Evolutionary conservation across 2,329 filamentous ascomycete genomes (phyloP), one percentile per base, ranked within the genome.

Genomic region (Metarhizium humberi): DNA sequence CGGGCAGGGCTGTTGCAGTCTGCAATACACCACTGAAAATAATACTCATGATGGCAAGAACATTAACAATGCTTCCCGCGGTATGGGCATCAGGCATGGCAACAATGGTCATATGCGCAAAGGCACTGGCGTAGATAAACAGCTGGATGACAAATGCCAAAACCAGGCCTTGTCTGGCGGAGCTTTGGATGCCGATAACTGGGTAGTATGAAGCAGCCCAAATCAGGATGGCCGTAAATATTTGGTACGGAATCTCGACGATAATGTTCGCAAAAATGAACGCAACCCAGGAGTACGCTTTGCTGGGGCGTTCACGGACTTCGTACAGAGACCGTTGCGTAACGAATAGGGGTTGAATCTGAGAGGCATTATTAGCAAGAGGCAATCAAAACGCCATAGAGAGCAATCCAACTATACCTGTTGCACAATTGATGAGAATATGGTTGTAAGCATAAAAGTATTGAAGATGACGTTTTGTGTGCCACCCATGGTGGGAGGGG

Each of bases 301-400:
- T 89, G 67, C 79, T 82, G 0, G 87, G 87, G 1, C 87, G 80
- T 68, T 92, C 88, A 50, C 87, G 85, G 4, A 87, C 86, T 69
- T 92, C 88, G 68, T 91, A 92, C 0, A 92, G 75, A 1, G 84
- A 77, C 18, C 88, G 81, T 62, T 90, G 87, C 0, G 83, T 84
- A 60, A 91, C 77, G 62, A 92, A 92, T 54, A 86, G 81, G 0
- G 88, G 88, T 79, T 90, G 89, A 20, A 87, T 85, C 66, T 85
- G 14, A 0, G 6, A 20, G 0, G 1, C 4, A 3, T 18, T 10
- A 29, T 67, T 51, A 62, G 60, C 25, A 49, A 50, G 6, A 73
- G 73, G 65, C 80, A 82, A 61, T 2, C 2, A 20, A 6, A 36
- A 38, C 32, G 16, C 10, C 10, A 16, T 20, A 16, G 13, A 42